These are phyloP conservation scores for Russula compacta DNA, from an alignment of 768 basidiomycete genomes.

Conservation along the genomic window DNA sequence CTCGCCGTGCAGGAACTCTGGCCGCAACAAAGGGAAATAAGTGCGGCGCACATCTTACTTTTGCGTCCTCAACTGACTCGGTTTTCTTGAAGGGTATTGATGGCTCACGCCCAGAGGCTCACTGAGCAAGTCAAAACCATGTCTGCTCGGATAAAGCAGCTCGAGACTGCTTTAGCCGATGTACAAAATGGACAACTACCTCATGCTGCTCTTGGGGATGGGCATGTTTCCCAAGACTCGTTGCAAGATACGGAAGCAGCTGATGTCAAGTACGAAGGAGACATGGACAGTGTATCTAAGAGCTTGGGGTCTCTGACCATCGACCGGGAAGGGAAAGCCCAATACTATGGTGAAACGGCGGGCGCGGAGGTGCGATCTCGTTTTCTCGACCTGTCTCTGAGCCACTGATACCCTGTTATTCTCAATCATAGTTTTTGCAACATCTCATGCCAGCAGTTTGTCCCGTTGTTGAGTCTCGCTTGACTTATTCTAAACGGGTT, in stretches of 20 bases:
- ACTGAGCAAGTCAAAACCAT: constrained; percentile 39
- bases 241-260: background rate
- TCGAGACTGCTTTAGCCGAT: constrained; percentile 35
- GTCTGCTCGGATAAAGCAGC: constrained; percentile 35
- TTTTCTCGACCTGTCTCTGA: background rate
- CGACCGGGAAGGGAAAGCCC: constrained; percentile 38
- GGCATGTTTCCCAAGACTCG: background rate
- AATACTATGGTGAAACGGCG: constrained; percentile 42
- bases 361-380: constrained; percentile 38
- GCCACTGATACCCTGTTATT: background rate
- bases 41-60: constrained; percentile 25
- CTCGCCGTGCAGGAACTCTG: constrained; percentile 31
- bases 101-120: constrained; percentile 41
- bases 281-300: constrained; percentile 28
- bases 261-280: constrained; percentile 18
- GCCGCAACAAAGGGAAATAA: constrained; percentile 51
- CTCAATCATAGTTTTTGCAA: constrained; percentile 21
- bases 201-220: constrained; percentile 18
- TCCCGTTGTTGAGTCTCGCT: background rate
- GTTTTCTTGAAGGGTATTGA: constrained; percentile 34
- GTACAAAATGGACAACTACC: constrained; percentile 21
- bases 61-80: background rate
- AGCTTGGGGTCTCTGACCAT: constrained; percentile 42
- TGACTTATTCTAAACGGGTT: background rate
- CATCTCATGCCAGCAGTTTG: constrained; percentile 14